A percentile compares a stretch with the other conserved stretches of the same genome.
These are phyloP conservation scores for Malassezia vespertilionis DNA, from an alignment of 1,284 basidiomycete genomes.

Conservation along the genomic window DNA sequence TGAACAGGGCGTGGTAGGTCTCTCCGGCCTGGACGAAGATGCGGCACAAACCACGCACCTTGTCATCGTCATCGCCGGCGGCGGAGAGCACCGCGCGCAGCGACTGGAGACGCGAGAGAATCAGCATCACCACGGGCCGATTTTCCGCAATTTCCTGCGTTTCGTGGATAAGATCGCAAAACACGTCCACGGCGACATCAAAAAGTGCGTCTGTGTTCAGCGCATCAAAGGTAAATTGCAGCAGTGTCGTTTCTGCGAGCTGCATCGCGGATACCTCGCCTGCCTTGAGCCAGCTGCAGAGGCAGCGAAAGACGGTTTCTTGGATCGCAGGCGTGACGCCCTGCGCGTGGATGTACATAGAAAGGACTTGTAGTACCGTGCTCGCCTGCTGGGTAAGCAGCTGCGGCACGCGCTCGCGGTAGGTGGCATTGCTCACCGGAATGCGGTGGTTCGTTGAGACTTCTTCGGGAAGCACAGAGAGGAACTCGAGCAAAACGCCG, in stretches of 20 bases:
- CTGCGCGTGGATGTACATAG: constrained; percentile 77
- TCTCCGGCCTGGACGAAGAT: constrained; percentile 93
- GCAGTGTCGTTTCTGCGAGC: constrained; percentile 70
- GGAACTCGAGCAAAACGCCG: constrained; percentile 71
- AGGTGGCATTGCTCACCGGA: constrained; percentile 74
- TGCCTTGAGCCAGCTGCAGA: constrained; percentile 75
- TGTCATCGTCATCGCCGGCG: constrained; percentile 61
- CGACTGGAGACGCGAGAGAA: constrained; percentile 56
- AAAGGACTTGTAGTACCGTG: constrained; percentile 65
- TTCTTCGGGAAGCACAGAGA: constrained; percentile 87
- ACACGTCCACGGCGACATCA: constrained; percentile 77
- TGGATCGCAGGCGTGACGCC: constrained; percentile 80
- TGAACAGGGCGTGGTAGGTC: constrained; percentile 77
- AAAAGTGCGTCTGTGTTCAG: constrained; percentile 62
- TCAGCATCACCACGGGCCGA: constrained; percentile 71
- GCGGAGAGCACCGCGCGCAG: constrained; percentile 25
- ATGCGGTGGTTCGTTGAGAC: constrained; percentile 72
- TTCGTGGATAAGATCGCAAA: constrained; percentile 93
- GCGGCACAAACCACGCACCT: constrained; percentile 76
- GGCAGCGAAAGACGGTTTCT: constrained; percentile 69
- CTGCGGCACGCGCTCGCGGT: constrained; percentile 27
- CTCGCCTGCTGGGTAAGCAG: constrained; percentile 55
- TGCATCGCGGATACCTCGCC: constrained; percentile 65
- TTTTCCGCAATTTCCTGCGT: constrained; percentile 96
- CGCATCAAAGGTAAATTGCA: constrained; percentile 53